Evolutionary conservation across 2,329 filamentous ascomycete genomes (phyloP).

Genomic region (Geosmithia flava): DNA sequence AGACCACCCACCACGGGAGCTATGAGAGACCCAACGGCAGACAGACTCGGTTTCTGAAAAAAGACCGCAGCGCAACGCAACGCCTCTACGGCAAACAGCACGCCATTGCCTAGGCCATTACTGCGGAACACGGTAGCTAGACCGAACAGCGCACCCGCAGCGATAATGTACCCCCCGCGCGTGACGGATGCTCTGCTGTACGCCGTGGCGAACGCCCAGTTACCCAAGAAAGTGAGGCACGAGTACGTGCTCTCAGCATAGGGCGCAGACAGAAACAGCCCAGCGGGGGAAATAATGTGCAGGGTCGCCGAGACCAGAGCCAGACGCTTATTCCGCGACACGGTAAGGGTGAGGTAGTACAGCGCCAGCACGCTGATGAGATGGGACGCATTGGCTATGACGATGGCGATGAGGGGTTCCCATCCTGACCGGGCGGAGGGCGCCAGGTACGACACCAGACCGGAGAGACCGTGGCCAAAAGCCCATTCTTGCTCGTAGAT

Average conservation of each 20-base stretch:
- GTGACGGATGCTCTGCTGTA: constrained; percentile 11
- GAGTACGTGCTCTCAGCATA: constrained; percentile 76
- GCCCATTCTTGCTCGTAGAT: constrained; percentile 79
- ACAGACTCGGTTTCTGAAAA: constrained; percentile 12
- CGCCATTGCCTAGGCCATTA: constrained; percentile 76
- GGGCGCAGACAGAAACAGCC: constrained; percentile 78
- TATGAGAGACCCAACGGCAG: constrained; percentile 37
- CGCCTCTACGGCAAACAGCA: constrained; percentile 57
- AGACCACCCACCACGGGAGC: constrained; percentile 55
- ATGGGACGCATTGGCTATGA: constrained; percentile 63
- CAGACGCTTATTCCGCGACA: constrained; percentile 40
- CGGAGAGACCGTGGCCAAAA: constrained; percentile 45
- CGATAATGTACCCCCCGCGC: constrained; percentile 40
- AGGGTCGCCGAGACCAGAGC: constrained; percentile 59
- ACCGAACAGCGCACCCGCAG: constrained; percentile 58
- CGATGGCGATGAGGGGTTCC: constrained; percentile 45
- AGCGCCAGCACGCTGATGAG: constrained; percentile 62
- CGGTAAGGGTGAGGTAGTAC: constrained; percentile 46
- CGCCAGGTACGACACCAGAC: constrained; percentile 21
- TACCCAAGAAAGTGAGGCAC: constrained; percentile 62
- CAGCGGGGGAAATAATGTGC: constrained; percentile 77
- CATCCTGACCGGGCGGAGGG: constrained; percentile 1
- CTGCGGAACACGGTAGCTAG: constrained; percentile 63
- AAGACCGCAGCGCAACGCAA: constrained; percentile 22
- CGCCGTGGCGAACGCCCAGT: constrained; percentile 48